Base-by-base conservation (phyloP, 2,329 filamentous ascomycete species). In the Blastomyces gilchristii region DNA sequence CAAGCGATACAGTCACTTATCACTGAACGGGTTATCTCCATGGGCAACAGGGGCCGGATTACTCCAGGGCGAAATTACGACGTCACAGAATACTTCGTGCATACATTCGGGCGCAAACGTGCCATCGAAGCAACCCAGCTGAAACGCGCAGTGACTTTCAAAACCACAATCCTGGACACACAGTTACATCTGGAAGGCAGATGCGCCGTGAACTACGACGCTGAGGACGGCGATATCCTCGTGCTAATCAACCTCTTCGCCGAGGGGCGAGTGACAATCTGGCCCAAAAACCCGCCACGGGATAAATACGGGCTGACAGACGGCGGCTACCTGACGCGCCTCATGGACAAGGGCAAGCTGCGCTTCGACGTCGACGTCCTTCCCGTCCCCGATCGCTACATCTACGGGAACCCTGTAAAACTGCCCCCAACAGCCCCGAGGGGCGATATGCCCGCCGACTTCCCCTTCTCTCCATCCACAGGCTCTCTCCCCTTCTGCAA, bases 301-400 rank as follows among this genome's bases (percentile, higher is more conserved):
- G 73, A 77, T 56, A 76, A 77, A 65, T 81, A 76, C 64, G 80
- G 80, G 11, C 71, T 81, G 4, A 77, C 75, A 11, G 76, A 79
- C 9, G 74, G 75, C 9, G 75, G 76, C 12, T 82, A 82, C 61
- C 69, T 78, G 53, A 80, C 79, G 0, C 71, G 78, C 16, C 70
- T 74, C 47, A 77, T 82, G 68, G 77, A 81, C 65, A 79, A 77
- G 64, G 67, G 66, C 6, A 71, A 73, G 22, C 69, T 81, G 18
- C 72, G 72, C 14, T 82, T 81, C 64, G 66, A 71, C 1, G 67
- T 81, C 16, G 73, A 80, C 22, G 66, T 80, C 16, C 65, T 65
- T 9, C 75, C 77, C 0, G 70, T 71, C 31, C 56, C 68, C 5
- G 68, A 64, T 0, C 66, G 63, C 3, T 82, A 81, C 65, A 60